Conservation (phyloP, 768 basidiomycete species). For the Xerocomellus chrysenteron region DNA sequence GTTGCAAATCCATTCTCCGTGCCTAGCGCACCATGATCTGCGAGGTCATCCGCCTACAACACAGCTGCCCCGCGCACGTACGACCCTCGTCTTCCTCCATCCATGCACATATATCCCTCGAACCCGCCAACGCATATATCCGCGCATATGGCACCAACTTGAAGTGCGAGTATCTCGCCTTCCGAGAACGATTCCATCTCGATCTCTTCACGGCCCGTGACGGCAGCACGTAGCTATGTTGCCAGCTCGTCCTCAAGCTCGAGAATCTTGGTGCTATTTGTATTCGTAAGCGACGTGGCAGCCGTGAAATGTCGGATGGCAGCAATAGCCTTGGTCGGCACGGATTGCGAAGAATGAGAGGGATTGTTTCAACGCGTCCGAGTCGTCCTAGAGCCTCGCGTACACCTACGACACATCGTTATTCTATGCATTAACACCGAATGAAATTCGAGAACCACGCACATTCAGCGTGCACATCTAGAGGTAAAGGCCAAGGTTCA, state of each 20-base stretch:
- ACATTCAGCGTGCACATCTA: conserved; percentile 92
- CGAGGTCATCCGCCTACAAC: too few species aligned
- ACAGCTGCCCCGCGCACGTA: conserved; percentile 24
- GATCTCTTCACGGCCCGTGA: conserved; percentile 82
- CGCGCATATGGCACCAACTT: conserved; percentile 66
- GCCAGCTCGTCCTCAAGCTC: conserved; percentile 89
- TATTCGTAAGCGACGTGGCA: conserved; percentile 74
- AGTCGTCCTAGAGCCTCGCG: conserved; percentile 75
- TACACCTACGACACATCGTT: conserved; percentile 58
- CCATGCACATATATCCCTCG: conserved; percentile 72
- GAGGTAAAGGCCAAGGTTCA: conserved; percentile 89
- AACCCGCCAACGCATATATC: conserved; percentile 61
- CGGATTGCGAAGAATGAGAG: conserved; percentile 73
- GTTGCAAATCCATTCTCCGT: too few species aligned
- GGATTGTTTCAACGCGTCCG: conserved; percentile 86
- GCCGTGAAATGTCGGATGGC: conserved; percentile 70
- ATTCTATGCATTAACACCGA: not conserved
- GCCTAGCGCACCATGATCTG: too few species aligned
- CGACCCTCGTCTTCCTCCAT: conserved; percentile 91
- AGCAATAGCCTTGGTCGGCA: conserved; percentile 49
- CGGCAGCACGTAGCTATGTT: conserved; percentile 70
- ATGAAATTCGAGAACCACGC: not conserved
- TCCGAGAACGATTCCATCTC: conserved; percentile 80
- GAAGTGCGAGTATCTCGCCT: conserved; percentile 66
- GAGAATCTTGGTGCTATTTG: conserved; percentile 83